Conservation (phyloP, 768 basidiomycete genomes). For the Nevesoporus exiguus region DNA sequence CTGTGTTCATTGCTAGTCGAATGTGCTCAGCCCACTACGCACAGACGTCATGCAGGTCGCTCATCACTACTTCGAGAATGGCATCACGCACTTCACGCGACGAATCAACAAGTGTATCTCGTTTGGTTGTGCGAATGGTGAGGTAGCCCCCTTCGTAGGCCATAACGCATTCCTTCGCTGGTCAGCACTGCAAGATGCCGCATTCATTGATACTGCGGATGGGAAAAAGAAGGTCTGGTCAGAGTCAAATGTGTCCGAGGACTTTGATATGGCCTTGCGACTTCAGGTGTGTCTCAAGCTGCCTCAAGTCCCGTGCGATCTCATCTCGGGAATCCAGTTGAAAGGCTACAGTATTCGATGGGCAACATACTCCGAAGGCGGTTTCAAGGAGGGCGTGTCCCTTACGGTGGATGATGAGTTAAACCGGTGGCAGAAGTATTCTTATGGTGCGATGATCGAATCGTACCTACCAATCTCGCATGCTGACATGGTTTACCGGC, state of each 20-base stretch:
- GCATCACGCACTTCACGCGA: slow-evolving; percentile 84
- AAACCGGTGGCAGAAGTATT: slow-evolving; percentile 92
- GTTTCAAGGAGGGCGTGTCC: slow-evolving; percentile 93
- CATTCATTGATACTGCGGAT: slow-evolving; percentile 53
- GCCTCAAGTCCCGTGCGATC: background rate
- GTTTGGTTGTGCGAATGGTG: slow-evolving; percentile 74
- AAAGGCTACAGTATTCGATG: slow-evolving; percentile 37
- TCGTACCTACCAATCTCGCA: slow-evolving; percentile 14
- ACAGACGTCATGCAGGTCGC: slow-evolving; percentile 88
- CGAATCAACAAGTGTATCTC: slow-evolving; percentile 85
- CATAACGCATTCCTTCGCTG: slow-evolving; percentile 90
- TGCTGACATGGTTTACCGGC: slow-evolving; percentile 27
- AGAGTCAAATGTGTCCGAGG: slow-evolving; percentile 63
- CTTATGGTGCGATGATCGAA: slow-evolving; percentile 53
- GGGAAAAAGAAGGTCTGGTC: slow-evolving; percentile 74
- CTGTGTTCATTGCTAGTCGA: slow-evolving; percentile 19
- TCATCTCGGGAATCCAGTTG: slow-evolving; percentile 10
- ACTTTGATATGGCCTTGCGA: slow-evolving; percentile 64
- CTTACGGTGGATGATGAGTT: slow-evolving; percentile 89
- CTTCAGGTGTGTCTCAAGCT: slow-evolving; percentile 38
- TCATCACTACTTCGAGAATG: slow-evolving; percentile 87
- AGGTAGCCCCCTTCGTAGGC: slow-evolving; percentile 75
- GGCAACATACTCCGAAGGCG: slow-evolving; percentile 86
- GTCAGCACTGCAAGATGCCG: slow-evolving; percentile 84
- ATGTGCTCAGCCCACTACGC: background rate